These are phyloP conservation scores for Melaleuca quinquenervia DNA, from an alignment of 345 rosid species.

Conservation along the genomic window DNA sequence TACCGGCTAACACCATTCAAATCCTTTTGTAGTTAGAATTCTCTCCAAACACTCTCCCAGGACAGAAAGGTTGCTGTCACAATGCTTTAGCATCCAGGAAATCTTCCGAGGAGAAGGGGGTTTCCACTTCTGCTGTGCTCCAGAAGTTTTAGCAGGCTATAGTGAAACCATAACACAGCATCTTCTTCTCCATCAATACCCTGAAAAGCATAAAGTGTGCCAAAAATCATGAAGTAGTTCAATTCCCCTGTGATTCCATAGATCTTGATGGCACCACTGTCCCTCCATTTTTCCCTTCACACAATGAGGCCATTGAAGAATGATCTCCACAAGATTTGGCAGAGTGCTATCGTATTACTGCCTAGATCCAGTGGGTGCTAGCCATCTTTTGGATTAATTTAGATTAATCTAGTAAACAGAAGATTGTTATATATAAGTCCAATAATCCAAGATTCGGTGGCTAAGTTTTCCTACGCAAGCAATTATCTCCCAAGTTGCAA, in stretches of 20 bases:
- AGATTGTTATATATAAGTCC: neutral
- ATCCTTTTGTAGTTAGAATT: neutral
- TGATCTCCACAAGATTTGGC: neutral
- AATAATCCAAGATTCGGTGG: neutral
- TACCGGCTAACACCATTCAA: neutral
- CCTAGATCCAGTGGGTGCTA: neutral
- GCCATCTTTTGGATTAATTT: neutral
- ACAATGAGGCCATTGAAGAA: neutral
- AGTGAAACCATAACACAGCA: neutral
- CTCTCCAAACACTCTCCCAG: neutral
- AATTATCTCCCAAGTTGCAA: neutral
- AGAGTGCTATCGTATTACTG: neutral
- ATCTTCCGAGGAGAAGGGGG: neutral
- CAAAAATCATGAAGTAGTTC: neutral
- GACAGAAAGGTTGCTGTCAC: neutral
- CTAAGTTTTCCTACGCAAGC: neutral
- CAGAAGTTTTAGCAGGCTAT: neutral
- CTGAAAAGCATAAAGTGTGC: neutral
- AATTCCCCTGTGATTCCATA: neutral
- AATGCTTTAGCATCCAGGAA: neutral
- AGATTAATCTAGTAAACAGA: neutral
- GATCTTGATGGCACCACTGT: neutral
- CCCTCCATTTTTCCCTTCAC: neutral
- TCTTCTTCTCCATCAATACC: neutral
- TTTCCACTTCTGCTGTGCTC: neutral